Percentiles rank a stretch among this genome's conserved stretches.
phyloP scores from a whole-genome alignment of 495 filamentous ascomycete genomes.

The Lasiosphaeriaceae sp. region DNA sequence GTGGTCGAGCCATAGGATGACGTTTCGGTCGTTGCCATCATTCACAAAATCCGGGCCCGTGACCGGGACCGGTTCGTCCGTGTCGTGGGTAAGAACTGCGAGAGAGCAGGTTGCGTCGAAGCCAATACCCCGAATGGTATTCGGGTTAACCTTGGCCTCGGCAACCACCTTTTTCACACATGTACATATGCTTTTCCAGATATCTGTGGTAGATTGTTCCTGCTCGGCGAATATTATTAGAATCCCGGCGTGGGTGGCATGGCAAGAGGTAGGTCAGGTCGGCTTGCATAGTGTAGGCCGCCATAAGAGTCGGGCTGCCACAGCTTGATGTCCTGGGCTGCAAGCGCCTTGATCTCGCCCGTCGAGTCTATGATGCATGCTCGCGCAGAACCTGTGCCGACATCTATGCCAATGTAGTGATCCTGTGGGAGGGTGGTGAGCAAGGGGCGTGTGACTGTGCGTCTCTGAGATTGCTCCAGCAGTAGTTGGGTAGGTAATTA shows the following conservation, averaged over 20 bases:
- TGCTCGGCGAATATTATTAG: constrained; percentile 28
- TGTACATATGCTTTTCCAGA: constrained; percentile 85
- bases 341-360: constrained; percentile 88
- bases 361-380: constrained; percentile 89
- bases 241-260: neutral
- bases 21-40: constrained; percentile 75
- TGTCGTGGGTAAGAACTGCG: constrained; percentile 81
- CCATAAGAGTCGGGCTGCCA: constrained; percentile 87
- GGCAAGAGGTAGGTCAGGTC: neutral
- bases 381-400: constrained; percentile 90
- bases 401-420: constrained; percentile 88
- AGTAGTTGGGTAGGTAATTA: too few relatives aligned
- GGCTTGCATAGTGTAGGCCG: constrained; percentile 65
- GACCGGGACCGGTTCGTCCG: constrained; percentile 83
- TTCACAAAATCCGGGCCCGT: constrained; percentile 81
- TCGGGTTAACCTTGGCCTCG: constrained; percentile 71
- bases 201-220: constrained; percentile 98
- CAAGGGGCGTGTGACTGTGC: too few relatives aligned
- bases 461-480: neutral
- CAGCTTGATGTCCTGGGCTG: constrained; percentile 84
- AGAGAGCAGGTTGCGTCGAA: constrained; percentile 98
- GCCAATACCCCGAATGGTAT: constrained; percentile 77
- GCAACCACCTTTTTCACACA: constrained; percentile 74
- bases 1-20: constrained; percentile 92
- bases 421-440: constrained; percentile 25